Evolutionary conservation across 2,329 filamentous ascomycete species (phyloP), one percentile per base, ranked within the genome.

Genomic region (Paecilomyces sp.): DNA sequence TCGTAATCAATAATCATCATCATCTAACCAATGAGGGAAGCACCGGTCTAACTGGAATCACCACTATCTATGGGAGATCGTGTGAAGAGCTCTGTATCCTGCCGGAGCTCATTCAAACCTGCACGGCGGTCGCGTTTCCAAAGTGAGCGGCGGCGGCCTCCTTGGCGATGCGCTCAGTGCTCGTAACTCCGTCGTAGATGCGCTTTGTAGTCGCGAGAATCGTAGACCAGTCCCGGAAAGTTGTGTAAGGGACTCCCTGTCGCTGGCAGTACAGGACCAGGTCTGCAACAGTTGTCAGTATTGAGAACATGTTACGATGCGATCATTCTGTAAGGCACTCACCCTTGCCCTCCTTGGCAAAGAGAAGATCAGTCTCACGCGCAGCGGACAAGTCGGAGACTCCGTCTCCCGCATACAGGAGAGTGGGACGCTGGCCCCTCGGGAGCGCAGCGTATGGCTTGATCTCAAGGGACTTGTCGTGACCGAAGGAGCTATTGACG

Each of bases 331-430:
- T 30, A 56, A n/a, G 30, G 54, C 31, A 70, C 82, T 67, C 79
- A 91, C 89, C 90, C 74, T 91, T 87, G 24, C 91, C 93, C 64
- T 89, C 88, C 82, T 97, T 97, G 57, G 93, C 93, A 70, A 97
- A 97, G 36, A 97, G 81, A 58, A 97, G 78, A 73, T 97, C 92
- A 2, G 92, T 96, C 80, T 97, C 92, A 67, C 89, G 87, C 2
- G 94, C 93, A 8, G 93, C 94, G 28, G 90, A 95, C 57, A 97
- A 81, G 72, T 97, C 93, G 2, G 90, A 95, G 3, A 97, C 91
- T 55, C 93, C 93, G 68, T 97, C 93, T 60, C 94, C 94, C 33
- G 94, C 93, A 70, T 99, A 99, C 74, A 97, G 91, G 78, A 97
- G 85, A 47, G 86, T 87, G 1, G 94, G 94, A 51, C 92, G 83